These are phyloP conservation scores for Penicillium digitatum DNA, from an alignment of 2,329 filamentous ascomycete genomes.

Conservation along the genomic window DNA sequence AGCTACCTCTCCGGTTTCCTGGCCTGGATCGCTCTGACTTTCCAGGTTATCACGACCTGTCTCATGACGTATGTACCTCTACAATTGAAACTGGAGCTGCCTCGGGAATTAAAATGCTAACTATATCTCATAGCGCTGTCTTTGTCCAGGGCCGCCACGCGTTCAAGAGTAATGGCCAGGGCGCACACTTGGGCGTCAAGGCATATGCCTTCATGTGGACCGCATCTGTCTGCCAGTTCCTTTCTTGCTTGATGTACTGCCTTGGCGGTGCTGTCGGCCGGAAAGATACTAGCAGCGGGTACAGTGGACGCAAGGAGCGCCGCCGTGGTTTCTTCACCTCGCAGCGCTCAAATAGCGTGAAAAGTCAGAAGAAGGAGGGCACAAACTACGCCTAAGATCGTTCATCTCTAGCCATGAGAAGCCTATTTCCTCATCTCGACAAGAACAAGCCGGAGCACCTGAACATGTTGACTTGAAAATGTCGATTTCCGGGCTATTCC, in stretches of 20 bases:
- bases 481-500: conserved; percentile 4
- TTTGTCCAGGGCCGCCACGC: conserved; percentile 55
- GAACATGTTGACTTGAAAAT: background rate
- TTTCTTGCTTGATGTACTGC: conserved; percentile 57
- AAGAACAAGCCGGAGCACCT: background rate
- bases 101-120: conserved; percentile 3
- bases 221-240: conserved; percentile 51
- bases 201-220: conserved; percentile 62
- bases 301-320: conserved; percentile 36
- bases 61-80: conserved; percentile 59
- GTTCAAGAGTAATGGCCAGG: conserved; percentile 50
- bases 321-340: conserved; percentile 39
- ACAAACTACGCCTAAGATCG: conserved; percentile 20
- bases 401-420: background rate
- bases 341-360: conserved; percentile 27
- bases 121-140: conserved; percentile 49
- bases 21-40: conserved; percentile 53
- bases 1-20: conserved; percentile 52
- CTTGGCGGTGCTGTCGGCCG: conserved; percentile 40
- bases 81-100: background rate
- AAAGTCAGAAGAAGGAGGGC: conserved; percentile 28
- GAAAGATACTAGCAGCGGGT: conserved; percentile 28
- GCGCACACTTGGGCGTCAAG: conserved; percentile 53
- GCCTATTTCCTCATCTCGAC: background rate
- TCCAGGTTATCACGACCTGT: conserved; percentile 55